Percentiles rank a stretch among this genome's conserved stretches.
Conservation (phyloP, 495 filamentous ascomycete genomes). For the Penicillium nucicola region DNA sequence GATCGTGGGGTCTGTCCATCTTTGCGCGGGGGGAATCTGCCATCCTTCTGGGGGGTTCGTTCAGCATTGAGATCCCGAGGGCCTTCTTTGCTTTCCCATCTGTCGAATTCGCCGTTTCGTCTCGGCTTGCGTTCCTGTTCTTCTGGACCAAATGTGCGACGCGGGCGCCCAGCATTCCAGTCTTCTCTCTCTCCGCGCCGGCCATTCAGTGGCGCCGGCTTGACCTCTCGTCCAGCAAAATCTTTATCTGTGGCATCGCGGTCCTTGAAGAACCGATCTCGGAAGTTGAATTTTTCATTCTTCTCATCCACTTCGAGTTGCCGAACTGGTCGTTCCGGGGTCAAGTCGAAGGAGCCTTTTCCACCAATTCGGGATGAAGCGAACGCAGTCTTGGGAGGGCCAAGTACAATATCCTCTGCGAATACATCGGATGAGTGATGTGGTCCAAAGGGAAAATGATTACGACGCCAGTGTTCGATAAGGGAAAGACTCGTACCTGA, state of each 20-base stretch:
- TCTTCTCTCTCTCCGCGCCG: constrained; percentile 54
- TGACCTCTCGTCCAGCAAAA: constrained; percentile 39
- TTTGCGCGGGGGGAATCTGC: constrained; percentile 47
- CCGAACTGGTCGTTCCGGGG: constrained; percentile 37
- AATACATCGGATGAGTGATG: constrained; percentile 15
- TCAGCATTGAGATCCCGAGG: constrained; percentile 48
- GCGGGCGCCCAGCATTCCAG: constrained; percentile 55
- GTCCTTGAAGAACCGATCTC: constrained; percentile 51
- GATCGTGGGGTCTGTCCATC: constrained; percentile 44
- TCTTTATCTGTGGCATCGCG: constrained; percentile 44
- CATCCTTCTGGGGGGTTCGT: constrained; percentile 39
- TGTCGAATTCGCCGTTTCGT: constrained; percentile 66
- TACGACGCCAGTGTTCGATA: not conserved
- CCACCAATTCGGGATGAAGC: constrained; percentile 66
- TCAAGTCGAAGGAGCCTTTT: constrained; percentile 52
- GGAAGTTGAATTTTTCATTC: constrained; percentile 62
- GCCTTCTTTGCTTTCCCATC: constrained; percentile 40
- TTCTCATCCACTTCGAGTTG: constrained; percentile 49
- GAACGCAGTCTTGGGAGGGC: constrained; percentile 83
- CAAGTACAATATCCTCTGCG: constrained; percentile 82
- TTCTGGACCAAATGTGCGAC: constrained; percentile 50
- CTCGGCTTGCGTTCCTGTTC: constrained; percentile 51
- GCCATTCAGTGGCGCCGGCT: constrained; percentile 32
- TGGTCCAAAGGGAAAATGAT: constrained; percentile 6
- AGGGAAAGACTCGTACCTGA: constrained; percentile 37